Base-by-base conservation (phyloP, 2,329 filamentous ascomycete species). In the Fusarium dlaminii region DNA sequence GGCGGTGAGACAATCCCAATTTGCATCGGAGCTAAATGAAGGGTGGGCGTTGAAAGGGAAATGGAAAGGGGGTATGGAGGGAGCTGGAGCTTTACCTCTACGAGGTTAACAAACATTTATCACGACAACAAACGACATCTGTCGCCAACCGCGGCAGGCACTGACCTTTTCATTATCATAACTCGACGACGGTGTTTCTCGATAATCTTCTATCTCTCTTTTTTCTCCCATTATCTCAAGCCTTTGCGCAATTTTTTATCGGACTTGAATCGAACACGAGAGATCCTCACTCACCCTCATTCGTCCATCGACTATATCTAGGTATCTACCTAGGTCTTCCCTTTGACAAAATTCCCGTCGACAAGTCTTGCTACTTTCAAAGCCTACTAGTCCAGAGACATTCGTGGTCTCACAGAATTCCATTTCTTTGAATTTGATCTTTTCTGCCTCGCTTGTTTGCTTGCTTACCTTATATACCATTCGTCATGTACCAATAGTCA, bases 401-500 rank as follows among this genome's bases (percentile, higher is more conserved):
- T n/a, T 30, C 29, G 17, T 40, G 20, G 29, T 49, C 56, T 67
- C 42, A 61, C 61, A 39, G 48, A 36, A 43, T 48, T 45, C 51
- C 36, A 34, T 45, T 49, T 42, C 55, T 59, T 20, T 30, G 34
- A 43, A 49, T 45, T 34, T 49, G 18, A 37, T 43, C 45, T 43
- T 34, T 20, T 40, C 29, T 55, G 24, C 43, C 58, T 58, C 20
- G 46, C 61, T 49, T 51, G 48, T 24, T 51, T 51, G 48, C 30
- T 34, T 51, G 30, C 29, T n/a, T 68, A 27, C 45, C 45, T 48
- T 49, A 57, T 77, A 75, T 77, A 75, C 73, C 70, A 74, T 77
- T 73, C 70, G 65, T 71, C 37, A 36, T 65, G 73, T 77, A 77
- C 62, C 70, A 68, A 74, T 75, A 76, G 42, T 70, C 65, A 61